Percentiles rank a stretch among this genome's conserved stretches.
Evolutionary conservation across 2,329 filamentous ascomycete species (phyloP).

Genomic region (Epichloe amarillans): DNA sequence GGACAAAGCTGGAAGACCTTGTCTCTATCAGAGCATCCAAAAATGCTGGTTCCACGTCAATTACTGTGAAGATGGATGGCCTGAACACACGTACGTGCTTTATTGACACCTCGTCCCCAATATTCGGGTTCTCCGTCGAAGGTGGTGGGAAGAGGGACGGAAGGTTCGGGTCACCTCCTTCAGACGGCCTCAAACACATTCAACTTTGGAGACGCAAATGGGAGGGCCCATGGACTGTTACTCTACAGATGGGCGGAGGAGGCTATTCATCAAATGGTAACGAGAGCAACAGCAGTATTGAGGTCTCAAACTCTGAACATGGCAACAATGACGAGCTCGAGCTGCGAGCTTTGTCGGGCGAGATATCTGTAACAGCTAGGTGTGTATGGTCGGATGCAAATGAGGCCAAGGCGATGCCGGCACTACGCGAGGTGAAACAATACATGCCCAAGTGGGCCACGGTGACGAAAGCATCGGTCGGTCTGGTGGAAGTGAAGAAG

Average conservation of each 20-base stretch:
- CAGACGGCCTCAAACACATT: conserved; percentile 52
- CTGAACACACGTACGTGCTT: conserved; percentile 68
- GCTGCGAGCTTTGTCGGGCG: conserved; percentile 5
- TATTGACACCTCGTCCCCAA: conserved; percentile 54
- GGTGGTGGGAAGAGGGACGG: conserved; percentile 45
- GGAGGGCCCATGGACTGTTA: conserved; percentile 60
- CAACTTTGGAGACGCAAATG: conserved; percentile 75
- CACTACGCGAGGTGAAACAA: conserved; percentile 63
- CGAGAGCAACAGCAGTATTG: not conserved
- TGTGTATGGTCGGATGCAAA: conserved; percentile 90
- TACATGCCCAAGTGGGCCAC: conserved; percentile 72
- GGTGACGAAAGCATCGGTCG: conserved; percentile 61
- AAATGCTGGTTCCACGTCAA: conserved; percentile 29
- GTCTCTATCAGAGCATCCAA: conserved; percentile 39
- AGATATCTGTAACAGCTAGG: conserved; percentile 50
- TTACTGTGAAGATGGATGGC: conserved; percentile 54
- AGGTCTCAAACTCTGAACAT: not conserved
- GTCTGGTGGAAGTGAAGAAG: conserved; percentile 70
- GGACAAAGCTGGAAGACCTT: conserved; percentile 39
- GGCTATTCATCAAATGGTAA: not conserved
- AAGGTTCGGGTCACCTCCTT: conserved; percentile 51
- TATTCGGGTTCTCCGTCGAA: conserved; percentile 50
- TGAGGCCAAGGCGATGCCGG: conserved; percentile 56
- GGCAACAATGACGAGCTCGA: conserved; percentile 8
- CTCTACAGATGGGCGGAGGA: conserved; percentile 14